phyloP scores from a whole-genome alignment of 1,284 basidiomycete genomes.

The Cystobasidiaceae sp. region DNA sequence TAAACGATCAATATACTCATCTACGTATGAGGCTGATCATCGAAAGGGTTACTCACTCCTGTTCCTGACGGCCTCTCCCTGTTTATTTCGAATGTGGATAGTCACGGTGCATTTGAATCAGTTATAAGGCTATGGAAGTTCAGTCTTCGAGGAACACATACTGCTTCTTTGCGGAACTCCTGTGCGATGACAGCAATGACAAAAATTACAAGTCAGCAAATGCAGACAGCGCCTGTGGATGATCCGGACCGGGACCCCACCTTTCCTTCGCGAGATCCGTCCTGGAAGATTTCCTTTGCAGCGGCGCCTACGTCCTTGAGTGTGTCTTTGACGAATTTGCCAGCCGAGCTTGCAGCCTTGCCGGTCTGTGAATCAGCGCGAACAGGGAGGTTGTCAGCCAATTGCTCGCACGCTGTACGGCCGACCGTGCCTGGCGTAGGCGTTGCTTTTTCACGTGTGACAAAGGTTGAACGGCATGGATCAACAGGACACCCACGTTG shows the following conservation, averaged over 20 bases:
- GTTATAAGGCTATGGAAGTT: too few species aligned
- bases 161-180: constrained; percentile 13
- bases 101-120: too few species aligned
- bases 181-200: too few species aligned
- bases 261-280: constrained; percentile 22
- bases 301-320: constrained; percentile 26
- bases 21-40: neutral
- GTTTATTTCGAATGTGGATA: neutral
- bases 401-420: too few species aligned
- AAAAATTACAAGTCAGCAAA: too few species aligned
- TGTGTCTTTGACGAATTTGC: constrained; percentile 18
- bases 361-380: constrained; percentile 18
- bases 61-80: constrained; percentile 20
- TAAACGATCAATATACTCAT: too few species aligned
- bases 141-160: neutral
- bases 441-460: too few species aligned
- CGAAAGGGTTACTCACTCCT: too few species aligned
- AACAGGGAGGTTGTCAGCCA: too few species aligned
- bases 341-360: constrained; percentile 2
- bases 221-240: too few species aligned
- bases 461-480: too few species aligned
- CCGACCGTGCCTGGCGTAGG: too few species aligned
- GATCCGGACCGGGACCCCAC: constrained; percentile 6
- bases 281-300: constrained; percentile 25
- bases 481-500: constrained; percentile 29